A percentile compares a stretch with the other conserved stretches of the same genome.
These are phyloP conservation scores for Sugiyamaella paludigena DNA, from an alignment of 1,139 yeast genomes.

Conservation along the genomic window DNA sequence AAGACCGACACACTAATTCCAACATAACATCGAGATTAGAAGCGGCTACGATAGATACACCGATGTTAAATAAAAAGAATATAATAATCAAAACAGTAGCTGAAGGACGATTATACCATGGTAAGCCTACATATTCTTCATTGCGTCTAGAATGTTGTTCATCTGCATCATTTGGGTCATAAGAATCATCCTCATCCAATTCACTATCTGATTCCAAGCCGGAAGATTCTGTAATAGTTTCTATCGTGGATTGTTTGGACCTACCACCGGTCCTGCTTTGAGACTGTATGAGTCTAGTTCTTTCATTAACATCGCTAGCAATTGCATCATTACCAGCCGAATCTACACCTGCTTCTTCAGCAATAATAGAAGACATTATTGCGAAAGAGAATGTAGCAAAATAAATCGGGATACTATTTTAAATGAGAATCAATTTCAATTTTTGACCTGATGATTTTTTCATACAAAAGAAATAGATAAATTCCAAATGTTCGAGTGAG, in stretches of 20 bases:
- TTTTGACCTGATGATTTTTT: too few relatives aligned
- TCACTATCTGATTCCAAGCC: not conserved
- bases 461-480: too few relatives aligned
- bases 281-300: not conserved
- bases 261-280: not conserved
- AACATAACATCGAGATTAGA: conserved; percentile 29
- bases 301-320: conserved; percentile 4
- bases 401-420: too few relatives aligned
- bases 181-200: not conserved
- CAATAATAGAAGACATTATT: not conserved
- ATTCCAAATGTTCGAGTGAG: too few relatives aligned
- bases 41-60: conserved; percentile 25
- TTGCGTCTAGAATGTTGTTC: conserved; percentile 8
- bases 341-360: conserved; percentile 4
- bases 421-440: too few relatives aligned
- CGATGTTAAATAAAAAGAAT: conserved; percentile 22
- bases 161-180: conserved; percentile 5
- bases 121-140: conserved; percentile 15
- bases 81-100: conserved; percentile 18
- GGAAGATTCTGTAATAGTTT: not conserved
- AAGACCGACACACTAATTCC: conserved; percentile 27
- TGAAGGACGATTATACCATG: conserved; percentile 22
- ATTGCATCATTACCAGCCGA: conserved; percentile 12
- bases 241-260: not conserved
- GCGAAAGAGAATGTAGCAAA: conserved; percentile 11